Evolutionary conservation across 176 grass and related monocot species (phyloP).

Genomic region (Luzula sylvatica): DNA sequence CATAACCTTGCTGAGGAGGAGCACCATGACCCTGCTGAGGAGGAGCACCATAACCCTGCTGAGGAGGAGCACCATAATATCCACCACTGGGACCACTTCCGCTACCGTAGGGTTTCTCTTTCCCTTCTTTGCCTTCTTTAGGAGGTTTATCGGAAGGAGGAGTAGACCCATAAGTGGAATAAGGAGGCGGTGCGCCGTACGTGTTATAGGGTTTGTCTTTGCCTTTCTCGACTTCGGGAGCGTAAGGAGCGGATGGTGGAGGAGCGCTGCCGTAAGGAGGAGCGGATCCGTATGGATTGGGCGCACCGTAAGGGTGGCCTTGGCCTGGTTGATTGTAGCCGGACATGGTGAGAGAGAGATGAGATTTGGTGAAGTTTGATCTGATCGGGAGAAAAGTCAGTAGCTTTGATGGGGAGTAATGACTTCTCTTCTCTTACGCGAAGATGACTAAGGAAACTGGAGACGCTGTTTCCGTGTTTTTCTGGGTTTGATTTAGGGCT

Average conservation of each 20-base stretch:
- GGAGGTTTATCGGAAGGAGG: slow-evolving; percentile 17
- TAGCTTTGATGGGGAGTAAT: too few species aligned
- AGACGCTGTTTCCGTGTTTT: too few species aligned
- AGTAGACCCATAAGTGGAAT: not conserved
- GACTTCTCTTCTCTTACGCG: too few species aligned
- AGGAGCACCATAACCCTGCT: slow-evolving; percentile 6
- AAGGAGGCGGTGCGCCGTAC: slow-evolving; percentile 1
- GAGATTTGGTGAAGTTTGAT: not conserved
- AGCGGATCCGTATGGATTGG: slow-evolving; percentile 11
- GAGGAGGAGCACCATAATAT: not conserved
- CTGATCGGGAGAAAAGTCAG: too few species aligned
- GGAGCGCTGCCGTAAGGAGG: not conserved
- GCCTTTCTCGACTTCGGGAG: not conserved
- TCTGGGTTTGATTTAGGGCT: too few species aligned
- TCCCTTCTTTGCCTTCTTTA: slow-evolving; percentile 26
- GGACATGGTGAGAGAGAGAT: slow-evolving; percentile 13
- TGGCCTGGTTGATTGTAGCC: slow-evolving; percentile 20
- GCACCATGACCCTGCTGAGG: too few species aligned
- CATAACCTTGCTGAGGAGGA: slow-evolving; percentile 9
- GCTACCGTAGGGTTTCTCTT: slow-evolving; percentile 16
- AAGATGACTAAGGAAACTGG: too few species aligned
- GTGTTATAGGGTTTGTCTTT: not conserved
- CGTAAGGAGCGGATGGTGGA: not conserved
- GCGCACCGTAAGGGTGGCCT: slow-evolving; percentile 23
- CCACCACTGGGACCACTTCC: slow-evolving; percentile 3